Base-by-base conservation (phyloP, 2,329 filamentous ascomycete genomes). In the Ophioceras dolichostomum region DNA sequence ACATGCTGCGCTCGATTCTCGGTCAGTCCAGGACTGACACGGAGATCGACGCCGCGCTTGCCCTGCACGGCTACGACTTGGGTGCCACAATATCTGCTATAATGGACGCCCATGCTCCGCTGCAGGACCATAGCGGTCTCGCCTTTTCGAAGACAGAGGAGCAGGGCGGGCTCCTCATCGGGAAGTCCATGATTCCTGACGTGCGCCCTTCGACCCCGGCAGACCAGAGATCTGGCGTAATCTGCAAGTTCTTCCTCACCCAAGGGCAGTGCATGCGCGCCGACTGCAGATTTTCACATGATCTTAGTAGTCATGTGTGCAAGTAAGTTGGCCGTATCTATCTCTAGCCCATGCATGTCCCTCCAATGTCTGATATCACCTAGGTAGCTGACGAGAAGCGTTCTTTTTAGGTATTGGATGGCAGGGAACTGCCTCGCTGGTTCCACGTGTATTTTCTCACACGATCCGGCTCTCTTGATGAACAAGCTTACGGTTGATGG, bases 201-300 rank as follows among this genome's bases (percentile, higher is more conserved):
- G 70, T 76, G 14, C 74, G 87, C 26, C 84, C 88, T 13, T 66
- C 73, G 8, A 94, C 87, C 1, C 88, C 89, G 3, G 74, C 76
- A 18, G 73, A 76, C 18, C 79, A 81, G 48, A 89, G 87, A 57
- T 86, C 83, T 44, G 82, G 86, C 19, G 81, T 95, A 28, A 84
- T 96, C 30, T 98, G 91, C 73, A 94, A 94, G 60, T 98, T 96
- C 58, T 96, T 87, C 68, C 67, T 98, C 45, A 89, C 88, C 9
- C 93, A 83, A 7, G 91, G 91, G n/a, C 84, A 91, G 58, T 98
- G 91, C 57, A 77, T 95, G 37, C 78, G 91, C 41, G 89, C 89
- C 42, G 91, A 98, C 59, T 98, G 91, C 58, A 81, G 89, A 40
- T 98, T 96, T 60, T 94, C 88, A 48, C 91, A 98, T 58, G 89